Evolutionary conservation across 2,329 filamentous ascomycete species (phyloP), one percentile per base, ranked within the genome.

Genomic region (Calonectria honghensis): DNA sequence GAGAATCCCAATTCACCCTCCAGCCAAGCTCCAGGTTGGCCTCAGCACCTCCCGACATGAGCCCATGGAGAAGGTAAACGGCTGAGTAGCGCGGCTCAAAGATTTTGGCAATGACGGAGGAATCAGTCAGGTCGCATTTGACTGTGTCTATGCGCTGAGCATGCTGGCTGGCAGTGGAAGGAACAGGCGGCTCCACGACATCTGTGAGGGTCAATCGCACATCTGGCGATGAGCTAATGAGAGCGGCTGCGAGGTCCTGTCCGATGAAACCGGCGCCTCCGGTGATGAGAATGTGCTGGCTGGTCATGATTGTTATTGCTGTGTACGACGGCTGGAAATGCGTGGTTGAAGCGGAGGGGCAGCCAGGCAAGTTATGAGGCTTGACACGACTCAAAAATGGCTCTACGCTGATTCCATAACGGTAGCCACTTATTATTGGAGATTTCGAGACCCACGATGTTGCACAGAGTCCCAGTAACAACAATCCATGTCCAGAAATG

Each of bases 11-110:
- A 79, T 92, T 92, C 64, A 92, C 90, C 52, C 84, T 86, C 79
- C 91, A 86, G 1, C 91, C 68, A 86, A 87, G 78, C 85, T 90
- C 81, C 86, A 91, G 83, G 57, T 92, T 90, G 39, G 89, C 89
- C 83, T 93, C 91, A 10, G 90, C 88, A 20, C 90, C 91, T 32
- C 88, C 88, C 0, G 90, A 92, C 91, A 93, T 93, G 82, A 92
- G 90, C 63, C 91, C 91, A 79, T 93, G 91, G 74, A 93, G 89
- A 59, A 91, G 87, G 80, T 91, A 93, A 59, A 90, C 86, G 24
- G 87, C 86, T 45, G 87, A 85, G 39, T 88, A 84, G 3, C 74
- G 74, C 0, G 77, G 73, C 16, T 79, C 72, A 41, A 86, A 80
- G 6, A 86, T 79, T 3, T 71, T 72, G 1, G 78, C 39, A 32